phyloP scores from a whole-genome alignment of 2,329 filamentous ascomycete genomes.

The Neofusicoccum parvum region DNA sequence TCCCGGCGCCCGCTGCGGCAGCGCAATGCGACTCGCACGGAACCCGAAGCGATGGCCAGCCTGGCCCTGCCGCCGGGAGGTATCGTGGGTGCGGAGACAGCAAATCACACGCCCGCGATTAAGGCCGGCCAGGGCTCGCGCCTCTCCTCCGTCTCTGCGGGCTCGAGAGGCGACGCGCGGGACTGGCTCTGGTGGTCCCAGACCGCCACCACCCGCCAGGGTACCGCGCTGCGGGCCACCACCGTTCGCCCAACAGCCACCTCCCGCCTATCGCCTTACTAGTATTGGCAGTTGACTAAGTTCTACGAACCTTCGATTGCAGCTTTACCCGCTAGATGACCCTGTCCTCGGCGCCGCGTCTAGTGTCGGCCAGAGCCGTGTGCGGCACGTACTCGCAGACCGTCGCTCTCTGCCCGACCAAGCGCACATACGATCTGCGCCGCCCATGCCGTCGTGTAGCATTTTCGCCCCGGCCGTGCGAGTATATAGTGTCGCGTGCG shows the following conservation, averaged over 20 bases:
- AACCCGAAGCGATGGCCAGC: not conserved
- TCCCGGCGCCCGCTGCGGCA: too few relatives aligned
- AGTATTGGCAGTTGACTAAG: conserved; percentile 19
- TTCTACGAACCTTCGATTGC: conserved; percentile 20
- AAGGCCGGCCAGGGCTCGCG: not conserved
- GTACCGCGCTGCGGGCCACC: not conserved
- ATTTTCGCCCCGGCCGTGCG: not conserved
- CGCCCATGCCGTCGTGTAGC: not conserved
- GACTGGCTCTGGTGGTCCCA: not conserved
- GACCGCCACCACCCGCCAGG: not conserved
- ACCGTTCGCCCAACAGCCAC: not conserved
- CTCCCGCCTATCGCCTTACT: conserved; percentile 10
- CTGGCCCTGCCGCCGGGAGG: not conserved
- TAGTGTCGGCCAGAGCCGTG: not conserved
- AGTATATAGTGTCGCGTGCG: conserved; percentile 13
- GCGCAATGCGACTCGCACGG: not conserved
- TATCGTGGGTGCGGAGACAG: not conserved
- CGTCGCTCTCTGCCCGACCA: too few relatives aligned
- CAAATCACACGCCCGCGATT: not conserved
- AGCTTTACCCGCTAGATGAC: not conserved
- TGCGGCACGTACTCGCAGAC: not conserved
- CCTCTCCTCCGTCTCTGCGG: not conserved
- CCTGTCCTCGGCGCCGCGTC: not conserved
- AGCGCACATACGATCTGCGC: not conserved
- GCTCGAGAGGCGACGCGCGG: too few relatives aligned